Evolutionary conservation across 1,284 basidiomycete species (phyloP).

Genomic region (Stereum hirsutum): DNA sequence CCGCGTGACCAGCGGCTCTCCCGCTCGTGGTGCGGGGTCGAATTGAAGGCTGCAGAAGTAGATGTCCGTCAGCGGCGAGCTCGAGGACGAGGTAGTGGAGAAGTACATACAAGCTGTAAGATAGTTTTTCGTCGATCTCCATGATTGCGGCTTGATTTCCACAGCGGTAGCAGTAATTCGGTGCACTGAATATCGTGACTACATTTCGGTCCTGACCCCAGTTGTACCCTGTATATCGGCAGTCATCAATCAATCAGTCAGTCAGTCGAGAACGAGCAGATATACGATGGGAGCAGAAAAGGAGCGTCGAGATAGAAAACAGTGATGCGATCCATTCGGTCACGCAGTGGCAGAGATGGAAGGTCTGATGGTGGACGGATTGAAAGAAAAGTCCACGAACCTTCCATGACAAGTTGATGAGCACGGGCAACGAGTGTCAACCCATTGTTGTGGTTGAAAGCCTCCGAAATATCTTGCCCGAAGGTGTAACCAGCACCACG

Average conservation of each 20-base stretch:
- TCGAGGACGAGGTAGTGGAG: slow-evolving; percentile 1
- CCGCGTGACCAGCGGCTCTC: slow-evolving; percentile 95
- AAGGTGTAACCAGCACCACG: slow-evolving; percentile 99
- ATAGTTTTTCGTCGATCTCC: slow-evolving; percentile 99
- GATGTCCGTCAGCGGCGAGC: slow-evolving; percentile 4
- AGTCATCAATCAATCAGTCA: slow-evolving; percentile 3
- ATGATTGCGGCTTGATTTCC: slow-evolving; percentile 99
- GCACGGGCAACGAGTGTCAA: slow-evolving; percentile 93
- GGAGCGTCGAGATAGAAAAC: not conserved
- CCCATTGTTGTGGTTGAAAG: slow-evolving; percentile 99
- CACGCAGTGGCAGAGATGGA: slow-evolving; percentile 4
- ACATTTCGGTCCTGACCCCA: slow-evolving; percentile 99
- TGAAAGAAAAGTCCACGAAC: slow-evolving; percentile 31
- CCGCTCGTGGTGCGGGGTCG: slow-evolving; percentile 96
- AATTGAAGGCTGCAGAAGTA: slow-evolving; percentile 80
- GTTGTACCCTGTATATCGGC: slow-evolving; percentile 55
- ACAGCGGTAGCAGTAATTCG: slow-evolving; percentile 99
- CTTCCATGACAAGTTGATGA: slow-evolving; percentile 98
- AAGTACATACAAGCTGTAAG: slow-evolving; percentile 77
- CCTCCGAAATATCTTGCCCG: slow-evolving; percentile 97
- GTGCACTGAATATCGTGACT: slow-evolving; percentile 99
- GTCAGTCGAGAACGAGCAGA: not conserved
- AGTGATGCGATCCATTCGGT: not conserved
- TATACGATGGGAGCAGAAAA: not conserved
- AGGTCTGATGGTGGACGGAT: too few relatives aligned